Percentiles rank a stretch among this genome's conserved stretches.
Evolutionary conservation across 140 eudicot species (phyloP).

Genomic region (Anethum foeniculum): DNA sequence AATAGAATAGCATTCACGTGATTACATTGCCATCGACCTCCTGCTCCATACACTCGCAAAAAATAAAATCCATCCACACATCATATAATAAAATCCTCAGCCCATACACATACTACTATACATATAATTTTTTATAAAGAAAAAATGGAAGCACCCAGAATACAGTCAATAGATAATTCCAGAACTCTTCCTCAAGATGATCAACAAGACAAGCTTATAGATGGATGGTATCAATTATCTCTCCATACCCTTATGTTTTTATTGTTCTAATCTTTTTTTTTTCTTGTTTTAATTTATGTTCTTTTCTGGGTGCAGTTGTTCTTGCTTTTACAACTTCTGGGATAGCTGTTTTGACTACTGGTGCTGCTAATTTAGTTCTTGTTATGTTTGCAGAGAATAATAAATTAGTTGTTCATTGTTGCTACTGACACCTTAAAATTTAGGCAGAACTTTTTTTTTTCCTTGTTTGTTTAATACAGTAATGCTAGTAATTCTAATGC

Average conservation of each 20-base stretch:
- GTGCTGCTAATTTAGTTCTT: constrained; percentile 26
- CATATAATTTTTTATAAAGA: not conserved
- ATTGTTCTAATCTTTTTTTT: not conserved
- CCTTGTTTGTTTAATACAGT: not conserved
- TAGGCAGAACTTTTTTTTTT: not conserved
- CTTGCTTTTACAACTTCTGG: constrained; percentile 49
- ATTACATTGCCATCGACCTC: not conserved
- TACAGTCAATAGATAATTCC: constrained; percentile 43
- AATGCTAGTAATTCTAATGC: not conserved
- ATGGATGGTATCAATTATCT: constrained; percentile 28
- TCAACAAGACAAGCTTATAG: constrained; percentile 29
- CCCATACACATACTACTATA: not conserved
- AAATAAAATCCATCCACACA: not conserved
- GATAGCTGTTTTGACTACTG: constrained; percentile 34
- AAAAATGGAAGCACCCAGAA: constrained; percentile 47
- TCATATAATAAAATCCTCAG: not conserved
- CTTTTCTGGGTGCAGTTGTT: constrained; percentile 20
- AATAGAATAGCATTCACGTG: constrained; percentile 9
- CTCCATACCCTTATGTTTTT: not conserved
- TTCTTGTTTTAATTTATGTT: not conserved
- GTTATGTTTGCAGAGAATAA: not conserved
- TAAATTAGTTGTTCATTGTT: not conserved
- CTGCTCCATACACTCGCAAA: not conserved
- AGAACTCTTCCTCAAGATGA: constrained; percentile 34
- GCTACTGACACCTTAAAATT: not conserved